Base-by-base conservation (phyloP, 1,139 yeast genomes). In the Kluyveromyces marxianus region DNA sequence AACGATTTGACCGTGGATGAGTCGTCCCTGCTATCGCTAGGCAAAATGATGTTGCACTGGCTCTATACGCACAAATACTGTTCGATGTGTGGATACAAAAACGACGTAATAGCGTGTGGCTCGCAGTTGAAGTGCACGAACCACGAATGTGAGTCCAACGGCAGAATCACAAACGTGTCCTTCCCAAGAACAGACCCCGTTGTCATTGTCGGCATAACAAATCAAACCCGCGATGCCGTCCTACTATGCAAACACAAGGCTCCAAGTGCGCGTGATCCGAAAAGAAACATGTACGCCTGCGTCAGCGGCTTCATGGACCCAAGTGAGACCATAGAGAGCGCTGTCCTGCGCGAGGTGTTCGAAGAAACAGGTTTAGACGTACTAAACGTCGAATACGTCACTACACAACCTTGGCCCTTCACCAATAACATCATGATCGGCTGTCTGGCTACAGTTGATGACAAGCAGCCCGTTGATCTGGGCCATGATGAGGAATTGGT, bases 281-380 rank as follows among this genome's bases (percentile, higher is more conserved):
- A 66, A 33, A 67, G 76, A 49, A 69, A 70, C 42, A 76, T 85
- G 77, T 90, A 83, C 66, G 76, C 94, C 8, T 84, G 95, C 59
- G 77, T 95, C 45, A 96, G 97, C 2, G 97, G 97, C 3, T 90
- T 90, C 63, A 80, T 90, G 77, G 98, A 90, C 65, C 96, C 97
- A 0, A 84, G 92, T 27, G 98, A 90, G 67, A 80, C 95, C 0
- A 80, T 90, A 27, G 97, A 90, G 65, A 83, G 81, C 39, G 94
- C 96, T 10, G 86, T 94, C 31, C 72, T 82, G 42, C 71, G 97
- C 51, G 97, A 90, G 63, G 83, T 86, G 35, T 89, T 95, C 89
- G 97, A 90, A 65, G 97, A 90, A 64, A 82, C 97, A 2, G 97
- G 97, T 3, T 86, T 88, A 34, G 73, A 68, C 39, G 80, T 85